Conservation (phyloP, 2,329 filamentous ascomycete genomes). For the Aureobasidium sp. region DNA sequence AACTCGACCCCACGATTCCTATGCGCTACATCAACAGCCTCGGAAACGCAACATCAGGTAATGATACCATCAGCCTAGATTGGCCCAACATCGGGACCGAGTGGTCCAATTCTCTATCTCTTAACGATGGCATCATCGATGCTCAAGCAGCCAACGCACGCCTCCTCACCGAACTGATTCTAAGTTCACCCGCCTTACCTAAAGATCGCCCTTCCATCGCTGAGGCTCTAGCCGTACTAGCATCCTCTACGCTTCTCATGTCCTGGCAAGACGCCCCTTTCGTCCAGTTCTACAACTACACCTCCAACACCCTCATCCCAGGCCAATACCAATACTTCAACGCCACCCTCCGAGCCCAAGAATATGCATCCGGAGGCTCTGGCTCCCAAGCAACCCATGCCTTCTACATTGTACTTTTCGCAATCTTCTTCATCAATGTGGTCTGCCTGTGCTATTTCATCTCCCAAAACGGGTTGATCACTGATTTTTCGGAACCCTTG, state of each 20-base stretch:
- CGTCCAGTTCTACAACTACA: constrained; percentile 47
- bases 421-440: constrained; percentile 74
- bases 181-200: constrained; percentile 48
- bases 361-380: constrained; percentile 73
- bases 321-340: constrained; percentile 68
- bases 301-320: constrained; percentile 37
- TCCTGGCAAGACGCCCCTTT: constrained; percentile 68
- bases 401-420: constrained; percentile 72
- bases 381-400: constrained; percentile 56
- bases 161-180: constrained; percentile 48
- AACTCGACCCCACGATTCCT: constrained; percentile 31
- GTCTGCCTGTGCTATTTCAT: constrained; percentile 72
- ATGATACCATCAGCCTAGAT: constrained; percentile 41
- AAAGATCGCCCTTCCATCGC: constrained; percentile 70
- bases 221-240: constrained; percentile 77
- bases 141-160: constrained; percentile 49
- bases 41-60: constrained; percentile 60
- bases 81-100: constrained; percentile 50
- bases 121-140: constrained; percentile 48
- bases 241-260: constrained; percentile 71
- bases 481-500: constrained; percentile 81
- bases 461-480: constrained; percentile 68
- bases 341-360: constrained; percentile 67
- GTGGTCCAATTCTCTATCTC: constrained; percentile 47
- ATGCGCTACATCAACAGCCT: constrained; percentile 62